These are phyloP conservation scores for Lasiodiplodia sp. DNA, from an alignment of 2,329 filamentous ascomycete genomes.

Conservation along the genomic window DNA sequence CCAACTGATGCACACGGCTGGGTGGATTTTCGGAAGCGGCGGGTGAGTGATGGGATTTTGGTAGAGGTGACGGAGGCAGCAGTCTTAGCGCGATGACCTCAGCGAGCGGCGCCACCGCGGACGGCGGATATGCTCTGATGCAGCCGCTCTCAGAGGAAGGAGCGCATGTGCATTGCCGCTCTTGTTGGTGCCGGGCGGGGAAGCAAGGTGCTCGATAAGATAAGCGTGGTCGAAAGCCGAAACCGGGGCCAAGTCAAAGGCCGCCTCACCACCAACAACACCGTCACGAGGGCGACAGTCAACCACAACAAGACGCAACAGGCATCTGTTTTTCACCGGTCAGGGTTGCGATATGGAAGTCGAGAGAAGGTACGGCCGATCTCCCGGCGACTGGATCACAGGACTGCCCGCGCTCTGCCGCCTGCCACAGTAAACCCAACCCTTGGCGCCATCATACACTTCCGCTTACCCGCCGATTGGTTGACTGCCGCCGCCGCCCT, in stretches of 20 bases:
- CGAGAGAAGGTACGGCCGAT: constrained; percentile 14
- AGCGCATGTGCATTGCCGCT: neutral
- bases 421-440: neutral
- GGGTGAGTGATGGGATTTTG: neutral
- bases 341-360: neutral
- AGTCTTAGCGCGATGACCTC: neutral
- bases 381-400: constrained; percentile 19
- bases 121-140: neutral
- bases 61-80: neutral
- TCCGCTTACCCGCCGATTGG: constrained; percentile 11
- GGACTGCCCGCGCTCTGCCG: constrained; percentile 12
- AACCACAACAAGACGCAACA: neutral
- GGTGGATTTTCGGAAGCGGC: neutral
- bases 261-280: neutral
- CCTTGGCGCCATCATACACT: neutral
- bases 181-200: neutral
- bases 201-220: neutral
- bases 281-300: neutral
- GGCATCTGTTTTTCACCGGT: neutral
- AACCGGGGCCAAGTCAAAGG: neutral
- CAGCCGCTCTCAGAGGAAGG: neutral
- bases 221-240: neutral
- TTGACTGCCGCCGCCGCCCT: neutral
- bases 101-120: neutral
- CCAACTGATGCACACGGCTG: neutral